These are phyloP conservation scores for Warburgia ugandensis DNA, from an alignment of 164 flowering plant genomes.

Conservation along the genomic window DNA sequence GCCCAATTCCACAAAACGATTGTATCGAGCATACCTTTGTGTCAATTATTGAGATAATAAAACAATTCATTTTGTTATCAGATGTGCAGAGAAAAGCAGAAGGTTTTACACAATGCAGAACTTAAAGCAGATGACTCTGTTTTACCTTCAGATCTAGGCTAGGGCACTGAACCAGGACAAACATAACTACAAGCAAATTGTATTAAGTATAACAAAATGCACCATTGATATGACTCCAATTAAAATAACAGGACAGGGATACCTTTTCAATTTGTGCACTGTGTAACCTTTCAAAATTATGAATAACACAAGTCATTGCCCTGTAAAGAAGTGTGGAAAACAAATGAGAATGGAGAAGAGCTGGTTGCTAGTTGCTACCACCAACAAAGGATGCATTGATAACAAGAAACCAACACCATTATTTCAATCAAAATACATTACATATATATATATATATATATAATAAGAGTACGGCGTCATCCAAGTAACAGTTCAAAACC, in stretches of 20 bases:
- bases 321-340: background rate
- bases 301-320: background rate
- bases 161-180: background rate
- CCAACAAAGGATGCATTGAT: too few relatives aligned
- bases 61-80: background rate
- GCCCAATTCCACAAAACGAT: too few relatives aligned
- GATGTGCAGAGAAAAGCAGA: background rate
- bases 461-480: too few relatives aligned
- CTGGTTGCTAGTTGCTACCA: background rate
- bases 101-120: background rate
- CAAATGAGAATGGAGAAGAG: background rate
- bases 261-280: background rate
- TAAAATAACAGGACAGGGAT: background rate
- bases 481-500: too few relatives aligned
- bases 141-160: background rate
- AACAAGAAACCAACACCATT: too few relatives aligned
- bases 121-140: background rate
- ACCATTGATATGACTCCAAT: background rate
- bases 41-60: background rate
- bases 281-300: background rate
- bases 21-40: background rate
- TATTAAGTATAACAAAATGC: background rate
- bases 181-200: background rate
- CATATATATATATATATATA: too few relatives aligned
- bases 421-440: too few relatives aligned